A percentile compares a stretch with the other conserved stretches of the same genome.
These are phyloP conservation scores for Lachnellula occidentalis DNA, from an alignment of 2,329 filamentous ascomycete species.

Conservation along the genomic window DNA sequence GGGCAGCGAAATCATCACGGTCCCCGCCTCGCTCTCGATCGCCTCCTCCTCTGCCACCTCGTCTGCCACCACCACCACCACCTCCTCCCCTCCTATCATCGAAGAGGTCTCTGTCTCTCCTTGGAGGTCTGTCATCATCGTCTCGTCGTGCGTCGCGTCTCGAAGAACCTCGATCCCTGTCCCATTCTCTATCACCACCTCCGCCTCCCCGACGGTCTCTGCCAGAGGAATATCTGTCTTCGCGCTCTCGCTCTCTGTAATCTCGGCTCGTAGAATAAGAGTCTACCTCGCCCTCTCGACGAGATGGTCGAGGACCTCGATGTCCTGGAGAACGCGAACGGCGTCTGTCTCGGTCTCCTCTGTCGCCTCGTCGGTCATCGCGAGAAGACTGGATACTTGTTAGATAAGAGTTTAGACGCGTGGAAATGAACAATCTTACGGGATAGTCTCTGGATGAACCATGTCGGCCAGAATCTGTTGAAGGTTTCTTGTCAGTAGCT, in stretches of 20 bases:
- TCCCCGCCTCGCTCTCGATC: conserved; percentile 43
- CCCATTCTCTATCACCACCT: conserved; percentile 70
- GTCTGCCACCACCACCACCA: conserved; percentile 43
- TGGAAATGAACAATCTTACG: conserved; percentile 34
- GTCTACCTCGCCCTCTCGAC: conserved; percentile 73
- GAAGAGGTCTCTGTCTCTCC: conserved; percentile 55
- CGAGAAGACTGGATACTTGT: conserved; percentile 29
- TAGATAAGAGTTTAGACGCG: conserved; percentile 14
- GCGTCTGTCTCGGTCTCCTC: conserved; percentile 55
- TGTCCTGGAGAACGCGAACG: conserved; percentile 84
- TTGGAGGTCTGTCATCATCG: conserved; percentile 54
- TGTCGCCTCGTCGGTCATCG: conserved; percentile 38
- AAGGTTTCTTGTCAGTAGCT: conserved; percentile 32
- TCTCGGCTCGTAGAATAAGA: conserved; percentile 89
- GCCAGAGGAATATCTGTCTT: conserved; percentile 74
- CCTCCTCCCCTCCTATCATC: conserved; percentile 51
- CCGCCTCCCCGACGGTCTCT: conserved; percentile 49
- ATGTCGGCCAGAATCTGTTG: conserved; percentile 43
- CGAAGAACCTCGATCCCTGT: conserved; percentile 59
- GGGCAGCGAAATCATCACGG: conserved; percentile 24
- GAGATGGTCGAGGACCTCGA: conserved; percentile 55
- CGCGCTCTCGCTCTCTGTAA: conserved; percentile 87
- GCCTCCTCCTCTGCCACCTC: conserved; percentile 36
- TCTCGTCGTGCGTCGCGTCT: conserved; percentile 60
- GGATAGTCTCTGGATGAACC: conserved; percentile 46